phyloP scores from a whole-genome alignment of 352 stramenopile genomes.

The Phytopythium boreale region DNA sequence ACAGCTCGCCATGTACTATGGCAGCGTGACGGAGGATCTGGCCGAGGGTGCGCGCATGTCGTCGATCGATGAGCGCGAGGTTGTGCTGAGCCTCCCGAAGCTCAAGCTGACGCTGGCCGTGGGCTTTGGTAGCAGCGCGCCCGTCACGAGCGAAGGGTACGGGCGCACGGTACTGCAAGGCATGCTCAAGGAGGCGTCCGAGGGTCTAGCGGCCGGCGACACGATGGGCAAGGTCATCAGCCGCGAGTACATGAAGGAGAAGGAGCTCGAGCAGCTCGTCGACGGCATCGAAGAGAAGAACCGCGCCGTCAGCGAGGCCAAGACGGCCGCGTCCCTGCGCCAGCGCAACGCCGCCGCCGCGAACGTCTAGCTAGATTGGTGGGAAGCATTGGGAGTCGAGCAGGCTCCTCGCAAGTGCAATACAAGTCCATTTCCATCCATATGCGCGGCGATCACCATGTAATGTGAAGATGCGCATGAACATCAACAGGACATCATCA shows the following conservation, averaged over 20 bases:
- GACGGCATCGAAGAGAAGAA: conserved; percentile 30
- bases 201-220: conserved; percentile 53
- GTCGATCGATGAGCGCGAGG: conserved; percentile 82
- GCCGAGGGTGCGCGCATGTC: conserved; percentile 51
- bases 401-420: not conserved
- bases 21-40: conserved; percentile 76
- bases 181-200: conserved; percentile 65
- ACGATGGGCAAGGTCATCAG: conserved; percentile 80
- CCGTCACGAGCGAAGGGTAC: conserved; percentile 72
- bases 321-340: conserved; percentile 33
- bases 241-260: conserved; percentile 63
- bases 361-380: conserved; percentile 1
- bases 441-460: too few species aligned
- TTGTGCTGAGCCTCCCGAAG: conserved; percentile 72
- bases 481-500: not conserved
- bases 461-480: too few species aligned
- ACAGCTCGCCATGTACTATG: conserved; percentile 79
- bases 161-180: conserved; percentile 57
- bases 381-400: not conserved
- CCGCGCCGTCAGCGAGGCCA: conserved; percentile 10
- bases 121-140: conserved; percentile 74
- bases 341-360: conserved; percentile 24
- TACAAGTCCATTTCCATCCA: too few species aligned
- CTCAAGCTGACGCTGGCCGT: conserved; percentile 83
- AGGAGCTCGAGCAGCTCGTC: conserved; percentile 39